phyloP scores from a whole-genome alignment of 2,329 filamentous ascomycete species.

The Raffaelea albimanens region DNA sequence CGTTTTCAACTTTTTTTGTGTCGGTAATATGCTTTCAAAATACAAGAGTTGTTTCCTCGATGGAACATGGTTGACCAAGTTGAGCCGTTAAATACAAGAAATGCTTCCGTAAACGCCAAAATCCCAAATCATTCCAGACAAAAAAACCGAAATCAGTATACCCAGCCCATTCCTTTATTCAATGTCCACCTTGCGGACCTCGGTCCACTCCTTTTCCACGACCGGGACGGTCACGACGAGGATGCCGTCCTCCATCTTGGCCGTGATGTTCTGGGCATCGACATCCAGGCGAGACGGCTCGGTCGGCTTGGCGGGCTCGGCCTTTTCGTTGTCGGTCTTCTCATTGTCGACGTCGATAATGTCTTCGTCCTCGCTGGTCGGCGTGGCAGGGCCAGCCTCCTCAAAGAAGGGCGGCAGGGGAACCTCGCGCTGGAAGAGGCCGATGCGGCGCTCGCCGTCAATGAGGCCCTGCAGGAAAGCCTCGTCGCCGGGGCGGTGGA shows the following conservation, averaged over 20 bases:
- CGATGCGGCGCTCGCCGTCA: constrained; percentile 59
- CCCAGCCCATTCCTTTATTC: constrained; percentile 24
- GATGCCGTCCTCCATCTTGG: constrained; percentile 71
- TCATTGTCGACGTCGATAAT: constrained; percentile 18
- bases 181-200: constrained; percentile 51
- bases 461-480: constrained; percentile 55
- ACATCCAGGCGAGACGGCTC: constrained; percentile 45
- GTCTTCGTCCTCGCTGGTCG: no score
- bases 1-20: not conserved
- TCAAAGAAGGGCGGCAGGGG: constrained; percentile 38
- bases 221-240: constrained; percentile 71
- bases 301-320: constrained; percentile 35
- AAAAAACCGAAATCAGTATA: no score
- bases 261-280: constrained; percentile 58
- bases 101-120: no score
- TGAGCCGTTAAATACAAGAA: no score
- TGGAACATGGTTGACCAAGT: no score
- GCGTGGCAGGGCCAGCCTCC: not conserved
- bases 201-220: constrained; percentile 55
- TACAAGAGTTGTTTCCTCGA: no score
- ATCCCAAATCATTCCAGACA: no score
- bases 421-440: constrained; percentile 64
- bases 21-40: no score
- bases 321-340: constrained; percentile 21
- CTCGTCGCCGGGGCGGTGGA: constrained; percentile 64